Evolutionary conservation across 2,329 filamentous ascomycete genomes (phyloP), one percentile per base, ranked within the genome.

Genomic region (Fusarium sterilihyphosum): DNA sequence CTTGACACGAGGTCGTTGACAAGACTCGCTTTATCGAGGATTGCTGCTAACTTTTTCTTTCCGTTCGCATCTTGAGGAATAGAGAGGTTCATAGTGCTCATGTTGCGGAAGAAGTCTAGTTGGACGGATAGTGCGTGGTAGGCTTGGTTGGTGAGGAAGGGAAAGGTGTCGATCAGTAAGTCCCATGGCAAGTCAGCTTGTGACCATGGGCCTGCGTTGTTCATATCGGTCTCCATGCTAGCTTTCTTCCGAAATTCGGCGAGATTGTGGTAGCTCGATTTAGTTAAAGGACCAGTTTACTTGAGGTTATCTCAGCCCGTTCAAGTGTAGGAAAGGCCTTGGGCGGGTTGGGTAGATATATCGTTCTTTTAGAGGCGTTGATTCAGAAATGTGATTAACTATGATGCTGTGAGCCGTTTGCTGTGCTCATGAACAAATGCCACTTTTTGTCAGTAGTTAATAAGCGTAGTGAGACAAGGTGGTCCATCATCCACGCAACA

Each of bases 211-310:
- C 12, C 16, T 49, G 37, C 43, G 17, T 24, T 43, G 9, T 20
- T 18, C 53, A 47, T 33, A 8, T 16, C 10, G 5, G 13, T 10
- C 8, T 52, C 53, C 38, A 31, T 50, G 2, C 3, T 29, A 4
- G 31, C 5, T n/a, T 37, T 16, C 11, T 1, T 8, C 16, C 3
- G 7, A 18, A 3, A 3, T 8, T 29, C 7, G 35, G n/a, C 16
- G 18, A 26, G 13, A 35, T 17, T 35, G 8, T 35, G 33, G 33
- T 35, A 35, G 8, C 33, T 35, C 14, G 33, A 8, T 35, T 35
- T 35, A 17, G 14, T 35, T 1, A 8, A 35, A 35, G 16, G 33
- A 35, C 33, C 16, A 35, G 33, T 35, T 35, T 35, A 35, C 33
- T 35, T 35, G 33, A 35, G 33, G 33, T 35, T 35, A 17, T 35